These are phyloP conservation scores for Spergularia marina DNA, from an alignment of 148 eudicot species.

Conservation along the genomic window DNA sequence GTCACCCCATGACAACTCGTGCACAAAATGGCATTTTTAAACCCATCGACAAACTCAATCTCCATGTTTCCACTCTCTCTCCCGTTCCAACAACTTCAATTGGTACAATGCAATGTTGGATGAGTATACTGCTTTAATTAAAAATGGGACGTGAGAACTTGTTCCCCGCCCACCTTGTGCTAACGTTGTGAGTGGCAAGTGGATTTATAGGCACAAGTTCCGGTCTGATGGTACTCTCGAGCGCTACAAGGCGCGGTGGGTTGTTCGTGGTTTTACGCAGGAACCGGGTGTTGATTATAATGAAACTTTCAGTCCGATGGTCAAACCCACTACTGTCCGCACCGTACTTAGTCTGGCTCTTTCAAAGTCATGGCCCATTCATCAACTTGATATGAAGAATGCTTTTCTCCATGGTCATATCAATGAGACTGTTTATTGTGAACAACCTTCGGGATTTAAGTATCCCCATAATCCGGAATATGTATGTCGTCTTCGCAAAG, in stretches of 20 bases:
- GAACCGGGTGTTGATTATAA: too few species aligned
- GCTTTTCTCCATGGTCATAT: not conserved
- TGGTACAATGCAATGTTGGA: not conserved
- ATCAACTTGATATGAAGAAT: not conserved
- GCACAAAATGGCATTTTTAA: too few species aligned
- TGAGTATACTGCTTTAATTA: not conserved
- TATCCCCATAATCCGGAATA: not conserved
- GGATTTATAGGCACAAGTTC: not conserved
- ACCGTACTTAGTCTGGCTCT: not conserved
- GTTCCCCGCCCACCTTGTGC: not conserved
- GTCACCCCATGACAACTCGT: too few species aligned
- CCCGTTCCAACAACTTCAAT: too few species aligned
- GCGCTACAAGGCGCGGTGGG: not conserved
- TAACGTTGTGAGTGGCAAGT: not conserved
- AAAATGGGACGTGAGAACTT: not conserved
- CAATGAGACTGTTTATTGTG: not conserved
- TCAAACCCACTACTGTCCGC: not conserved
- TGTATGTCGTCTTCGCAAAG: not conserved
- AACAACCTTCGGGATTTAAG: constrained; percentile 6
- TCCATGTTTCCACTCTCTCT: too few species aligned
- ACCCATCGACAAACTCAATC: too few species aligned
- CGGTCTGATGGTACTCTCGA: not conserved
- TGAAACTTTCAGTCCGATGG: too few species aligned
- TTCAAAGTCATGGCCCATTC: not conserved
- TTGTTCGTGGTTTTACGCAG: not conserved